Base-by-base conservation (phyloP, 441 rosid genomes). In the Sinapis alba region DNA sequence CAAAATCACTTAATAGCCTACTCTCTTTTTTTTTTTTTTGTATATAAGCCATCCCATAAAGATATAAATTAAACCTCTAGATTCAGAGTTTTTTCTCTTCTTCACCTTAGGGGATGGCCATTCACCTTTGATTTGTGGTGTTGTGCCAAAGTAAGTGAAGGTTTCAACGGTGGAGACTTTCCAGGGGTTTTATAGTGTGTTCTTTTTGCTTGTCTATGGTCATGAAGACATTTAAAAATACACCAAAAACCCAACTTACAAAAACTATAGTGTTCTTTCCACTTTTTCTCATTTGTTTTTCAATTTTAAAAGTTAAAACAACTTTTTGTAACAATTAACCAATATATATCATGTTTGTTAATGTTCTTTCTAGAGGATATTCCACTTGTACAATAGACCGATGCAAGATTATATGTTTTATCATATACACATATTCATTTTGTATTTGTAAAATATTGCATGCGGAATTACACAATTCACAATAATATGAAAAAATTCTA, bases 91-190 rank as follows among this genome's bases (percentile, higher is more conserved):
- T 62, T 12, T 50, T 67, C 18, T 53, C 41, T 23, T 61, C 78
- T 53, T 62, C 18, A 41, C 65, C 30, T 54, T 65, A 71, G 72
- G 80, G 80, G 80, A 71, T 77, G 80, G 64, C 77, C 73, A 66
- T 70, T 16, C 41, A 53, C 21, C 20, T 65, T 60, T 9, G 2
- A 24, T 58, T 71, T 24, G 63, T 60, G 27, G 23, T 34, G 54
- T 32, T 71, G 64, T 71, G 72, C 24, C 76, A 71, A 59, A 51
- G n/a, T 68, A 1, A 59, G 77, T 59, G 80, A 56, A 77, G 64
- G 57, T 62, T 50, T 71, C 73, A 71, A 65, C 21, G 12, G 61
- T 66, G 80, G 68, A 71, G 64, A 61, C 62, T 66, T 19, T 24
- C 13, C 38, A 77, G 51, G 61, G 26, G 1, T 71, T 38, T 53